Percentiles rank a stretch among this genome's conserved stretches.
These are phyloP conservation scores for Ganoderma resinaceum DNA, from an alignment of 1,284 basidiomycete species.

Conservation along the genomic window DNA sequence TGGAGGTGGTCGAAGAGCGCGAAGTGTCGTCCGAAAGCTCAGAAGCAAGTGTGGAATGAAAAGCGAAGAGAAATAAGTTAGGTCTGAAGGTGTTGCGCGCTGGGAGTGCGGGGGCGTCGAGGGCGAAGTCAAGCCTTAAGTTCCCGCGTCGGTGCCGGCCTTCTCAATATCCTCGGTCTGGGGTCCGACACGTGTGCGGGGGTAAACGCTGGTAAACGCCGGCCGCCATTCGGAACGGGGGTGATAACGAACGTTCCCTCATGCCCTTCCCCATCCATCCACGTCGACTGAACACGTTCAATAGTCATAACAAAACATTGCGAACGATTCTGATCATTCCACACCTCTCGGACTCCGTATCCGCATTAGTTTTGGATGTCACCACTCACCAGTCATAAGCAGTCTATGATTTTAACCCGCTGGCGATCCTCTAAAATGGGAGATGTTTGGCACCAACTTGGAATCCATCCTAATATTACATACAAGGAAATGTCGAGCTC, in stretches of 20 bases:
- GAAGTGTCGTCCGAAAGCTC: neutral
- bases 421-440: neutral
- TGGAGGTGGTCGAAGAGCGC: slow-evolving; percentile 11
- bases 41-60: slow-evolving; percentile 15
- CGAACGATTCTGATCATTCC: neutral
- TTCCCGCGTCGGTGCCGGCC: slow-evolving; percentile 14
- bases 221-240: neutral
- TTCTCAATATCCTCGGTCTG: slow-evolving; percentile 11
- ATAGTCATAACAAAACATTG: neutral
- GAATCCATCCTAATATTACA: neutral
- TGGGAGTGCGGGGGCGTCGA: neutral
- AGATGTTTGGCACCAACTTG: neutral
- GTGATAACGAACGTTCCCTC: slow-evolving; percentile 31
- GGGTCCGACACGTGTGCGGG: slow-evolving; percentile 26
- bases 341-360: neutral
- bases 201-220: slow-evolving; percentile 9
- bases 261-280: neutral
- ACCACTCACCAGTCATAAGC: neutral
- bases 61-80: slow-evolving; percentile 33
- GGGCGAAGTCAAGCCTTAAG: slow-evolving; percentile 12
- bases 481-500: neutral
- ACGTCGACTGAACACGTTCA: slow-evolving; percentile 5
- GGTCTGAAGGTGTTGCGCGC: slow-evolving; percentile 11
- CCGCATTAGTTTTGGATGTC: neutral
- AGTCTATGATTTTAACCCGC: neutral